Base-by-base conservation (phyloP, 352 stramenopile genomes). In the Phytopythium cucurbitacearum region DNA sequence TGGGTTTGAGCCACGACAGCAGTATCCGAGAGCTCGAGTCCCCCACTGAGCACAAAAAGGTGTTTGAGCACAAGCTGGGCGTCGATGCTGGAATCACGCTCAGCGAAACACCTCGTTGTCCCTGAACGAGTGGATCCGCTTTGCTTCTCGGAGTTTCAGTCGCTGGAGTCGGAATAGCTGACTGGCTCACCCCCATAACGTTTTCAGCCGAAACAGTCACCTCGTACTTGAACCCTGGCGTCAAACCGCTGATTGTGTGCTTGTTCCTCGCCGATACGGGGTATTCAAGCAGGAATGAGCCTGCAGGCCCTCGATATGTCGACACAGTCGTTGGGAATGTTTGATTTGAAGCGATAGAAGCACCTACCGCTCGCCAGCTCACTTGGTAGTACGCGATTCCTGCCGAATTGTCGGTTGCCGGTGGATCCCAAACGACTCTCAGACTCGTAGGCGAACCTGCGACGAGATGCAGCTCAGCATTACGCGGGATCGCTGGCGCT, bases 321-420 rank as follows among this genome's bases (percentile, higher is more conserved):
- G 35, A 53, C 37, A 28, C 1, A 38, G 15, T 38, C 56, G n/a
- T 38, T 53, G 2, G 16, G 37, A 12, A 35, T 28, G 28, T 36
- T 38, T 33, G 46, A 51, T 38, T 44, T 7, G n/a, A 33, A 6
- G 16, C 0, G 1, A 16, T 5, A 33, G n/a, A 48, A 11, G 13
- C 41, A 46, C 91, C 75, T 33, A 72, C 56, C 3, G 60, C 33
- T 21, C 61, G 40, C 91, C 92, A 98, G 59, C 97, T 71, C 10
- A 98, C 71, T 0, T 82, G 69, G 57, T 97, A 98, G 40, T 85
- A 56, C 11, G 83, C 87, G 16, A 98, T 57, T 9, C 69, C 59
- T 12, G 87, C 79, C 1, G 89, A 91, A 42, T 96, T 95, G 64
- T 90, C 69, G 0, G 71, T 85, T 12, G 76, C 40, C n/a, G 95